phyloP scores from a whole-genome alignment of 805 yeast genomes.

The Candida maesae region DNA sequence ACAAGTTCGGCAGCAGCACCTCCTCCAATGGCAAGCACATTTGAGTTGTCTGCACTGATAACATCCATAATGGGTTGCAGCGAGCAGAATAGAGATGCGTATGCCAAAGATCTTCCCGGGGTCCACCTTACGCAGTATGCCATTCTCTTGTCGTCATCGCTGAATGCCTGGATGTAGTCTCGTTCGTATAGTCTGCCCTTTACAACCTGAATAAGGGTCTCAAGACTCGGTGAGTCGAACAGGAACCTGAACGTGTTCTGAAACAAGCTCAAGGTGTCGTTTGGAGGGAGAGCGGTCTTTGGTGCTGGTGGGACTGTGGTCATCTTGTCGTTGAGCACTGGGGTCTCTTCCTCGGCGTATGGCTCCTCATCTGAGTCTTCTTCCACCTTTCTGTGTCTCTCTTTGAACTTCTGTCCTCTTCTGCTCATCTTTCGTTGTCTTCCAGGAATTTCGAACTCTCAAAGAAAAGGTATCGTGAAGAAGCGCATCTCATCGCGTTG shows the following conservation, averaged over 20 bases:
- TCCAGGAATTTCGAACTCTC: too few species aligned
- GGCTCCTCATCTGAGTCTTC: constrained; percentile 8
- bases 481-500: too few species aligned
- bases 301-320: constrained; percentile 20
- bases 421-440: constrained; percentile 17
- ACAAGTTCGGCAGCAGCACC: constrained; percentile 87
- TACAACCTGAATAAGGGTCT: constrained; percentile 56
- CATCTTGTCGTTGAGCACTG: constrained; percentile 3
- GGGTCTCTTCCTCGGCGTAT: neutral
- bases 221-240: constrained; percentile 23
- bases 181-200: constrained; percentile 68
- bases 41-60: constrained; percentile 29
- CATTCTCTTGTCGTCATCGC: constrained; percentile 53
- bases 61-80: constrained; percentile 39
- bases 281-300: constrained; percentile 20
- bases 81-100: constrained; percentile 59
- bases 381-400: constrained; percentile 7
- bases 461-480: too few species aligned
- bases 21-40: constrained; percentile 72
- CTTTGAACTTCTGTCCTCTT: constrained; percentile 19
- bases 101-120: constrained; percentile 75
- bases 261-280: constrained; percentile 23
- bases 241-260: constrained; percentile 20
- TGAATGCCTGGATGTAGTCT: constrained; percentile 69
- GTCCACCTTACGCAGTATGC: constrained; percentile 88